These are phyloP conservation scores for Schizosaccharomyces japonicus DNA, from an alignment of 805 yeast species.

Conservation along the genomic window DNA sequence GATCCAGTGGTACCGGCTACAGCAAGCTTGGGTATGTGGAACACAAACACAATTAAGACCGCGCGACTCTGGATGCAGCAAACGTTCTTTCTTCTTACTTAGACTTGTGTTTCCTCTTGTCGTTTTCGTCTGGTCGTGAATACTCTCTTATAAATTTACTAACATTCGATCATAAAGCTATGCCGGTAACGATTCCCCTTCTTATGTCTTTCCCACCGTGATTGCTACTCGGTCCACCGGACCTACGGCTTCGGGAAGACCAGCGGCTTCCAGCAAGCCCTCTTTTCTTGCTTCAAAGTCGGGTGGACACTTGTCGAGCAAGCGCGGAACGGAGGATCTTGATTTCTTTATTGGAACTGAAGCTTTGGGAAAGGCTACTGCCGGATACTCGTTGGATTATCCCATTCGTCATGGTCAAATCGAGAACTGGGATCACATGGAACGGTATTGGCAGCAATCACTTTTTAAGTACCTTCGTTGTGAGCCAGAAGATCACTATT, in stretches of 20 bases:
- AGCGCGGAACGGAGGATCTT: constrained; percentile 78
- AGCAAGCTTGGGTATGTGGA: constrained; percentile 52
- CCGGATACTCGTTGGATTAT: constrained; percentile 48
- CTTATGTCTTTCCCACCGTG: constrained; percentile 92
- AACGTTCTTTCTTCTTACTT: no score
- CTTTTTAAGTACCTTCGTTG: constrained; percentile 89
- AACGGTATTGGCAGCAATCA: constrained; percentile 92
- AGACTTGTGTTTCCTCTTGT: no score
- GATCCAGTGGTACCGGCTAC: constrained; percentile 76
- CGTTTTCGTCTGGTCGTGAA: not conserved
- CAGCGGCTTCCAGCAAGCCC: constrained; percentile 24
- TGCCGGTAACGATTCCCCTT: constrained; percentile 96
- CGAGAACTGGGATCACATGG: constrained; percentile 99
- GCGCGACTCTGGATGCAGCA: no score
- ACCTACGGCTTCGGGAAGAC: constrained; percentile 13
- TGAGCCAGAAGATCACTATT: constrained; percentile 96
- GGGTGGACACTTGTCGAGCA: constrained; percentile 30
- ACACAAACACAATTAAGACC: no score
- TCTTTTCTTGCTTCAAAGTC: constrained; percentile 19
- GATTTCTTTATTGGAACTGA: constrained; percentile 92
- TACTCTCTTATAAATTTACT: not conserved
- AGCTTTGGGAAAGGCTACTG: constrained; percentile 66
- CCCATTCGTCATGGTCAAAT: constrained; percentile 96
- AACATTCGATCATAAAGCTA: constrained; percentile 18
- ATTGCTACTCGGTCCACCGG: constrained; percentile 38